Base-by-base conservation (phyloP, 2,329 filamentous ascomycete genomes). In the Salinomyces thailandicus region DNA sequence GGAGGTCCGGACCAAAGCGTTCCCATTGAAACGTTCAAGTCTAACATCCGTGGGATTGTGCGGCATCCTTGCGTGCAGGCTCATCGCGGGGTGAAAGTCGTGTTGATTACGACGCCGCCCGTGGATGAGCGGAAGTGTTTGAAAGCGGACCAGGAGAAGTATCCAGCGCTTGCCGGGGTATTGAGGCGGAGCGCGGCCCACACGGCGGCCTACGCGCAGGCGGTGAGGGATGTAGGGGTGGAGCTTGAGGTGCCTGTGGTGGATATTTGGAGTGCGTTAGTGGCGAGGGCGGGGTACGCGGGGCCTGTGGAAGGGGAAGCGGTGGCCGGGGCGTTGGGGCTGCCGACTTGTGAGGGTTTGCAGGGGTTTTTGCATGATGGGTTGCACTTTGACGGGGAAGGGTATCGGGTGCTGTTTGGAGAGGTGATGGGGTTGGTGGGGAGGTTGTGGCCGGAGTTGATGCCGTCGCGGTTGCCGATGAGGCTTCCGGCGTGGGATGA, bases 71-170 rank as follows among this genome's bases (percentile, higher is more conserved):
- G 67, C 39, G 71, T 93, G 41, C 60, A 62, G 38, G 77, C 75
- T 5, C 86, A 95, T 52, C 9, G 9, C 22, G 69, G 83, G 17
- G 32, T 54, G 2, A 76, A 73, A 35, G 79, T 86, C 37, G 68
- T 95, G 30, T 65, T 96, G 5, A 70, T 95, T 32, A 81, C 85
- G 0, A 85, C 89, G 17, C 84, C 87, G 1, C 86, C 86, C 2
- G 38, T 53, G 11, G 50, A 54, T 22, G 51, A 54, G 36, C 35
- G 48, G 13, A 47, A 43, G 19, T 36, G 34, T 12, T 31, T 45
- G 5, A 42, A 26, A 11, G 29, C 30, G 13, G 46, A 49, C 33
- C 35, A 43, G 28, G 40, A 39, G 11, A 42, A 39, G 11, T 37
- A 43, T 28, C 37, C 31, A 7, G 27, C 33, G 13, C 34, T 35